A percentile compares a stretch with the other conserved stretches of the same genome.
Evolutionary conservation across 768 basidiomycete species (phyloP).

Genomic region (Lentinula aciculospora): DNA sequence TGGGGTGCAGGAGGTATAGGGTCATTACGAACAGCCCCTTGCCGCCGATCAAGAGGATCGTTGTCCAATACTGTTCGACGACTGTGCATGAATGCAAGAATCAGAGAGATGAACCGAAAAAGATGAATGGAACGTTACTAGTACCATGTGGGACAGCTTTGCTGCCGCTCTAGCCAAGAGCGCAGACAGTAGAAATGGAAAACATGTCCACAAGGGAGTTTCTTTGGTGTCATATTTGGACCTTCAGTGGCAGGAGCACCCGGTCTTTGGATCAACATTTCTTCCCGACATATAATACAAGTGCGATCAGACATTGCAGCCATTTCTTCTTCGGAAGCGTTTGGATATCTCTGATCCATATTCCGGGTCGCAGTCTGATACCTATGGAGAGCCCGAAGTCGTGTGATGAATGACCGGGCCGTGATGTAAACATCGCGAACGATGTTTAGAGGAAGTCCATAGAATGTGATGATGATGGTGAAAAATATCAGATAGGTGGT

Average conservation of each 20-base stretch:
- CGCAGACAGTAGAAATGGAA: constrained; percentile 98
- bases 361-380: constrained; percentile 93
- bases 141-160: constrained; percentile 98
- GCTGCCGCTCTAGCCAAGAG: constrained; percentile 97
- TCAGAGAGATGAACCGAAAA: constrained; percentile 5
- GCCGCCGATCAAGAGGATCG: constrained; percentile 25
- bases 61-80: constrained; percentile 73
- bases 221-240: constrained; percentile 94
- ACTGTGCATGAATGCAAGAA: constrained; percentile 29
- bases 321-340: constrained; percentile 85
- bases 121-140: constrained; percentile 20
- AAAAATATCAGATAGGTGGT: constrained; percentile 93
- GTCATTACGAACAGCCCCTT: constrained; percentile 15
- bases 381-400: constrained; percentile 82
- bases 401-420: constrained; percentile 83
- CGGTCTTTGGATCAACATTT: constrained; percentile 57
- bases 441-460: constrained; percentile 94
- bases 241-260: constrained; percentile 42
- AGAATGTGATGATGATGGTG: constrained; percentile 87
- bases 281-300: constrained; percentile 98
- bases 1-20: constrained; percentile 18
- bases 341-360: constrained; percentile 94
- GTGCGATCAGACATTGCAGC: constrained; percentile 78
- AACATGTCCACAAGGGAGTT: constrained; percentile 92
- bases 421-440: constrained; percentile 97